Percentiles rank a stretch among this genome's conserved stretches.
Conservation (phyloP, 768 basidiomycete species). For the Pleurotus tuoliensis region DNA sequence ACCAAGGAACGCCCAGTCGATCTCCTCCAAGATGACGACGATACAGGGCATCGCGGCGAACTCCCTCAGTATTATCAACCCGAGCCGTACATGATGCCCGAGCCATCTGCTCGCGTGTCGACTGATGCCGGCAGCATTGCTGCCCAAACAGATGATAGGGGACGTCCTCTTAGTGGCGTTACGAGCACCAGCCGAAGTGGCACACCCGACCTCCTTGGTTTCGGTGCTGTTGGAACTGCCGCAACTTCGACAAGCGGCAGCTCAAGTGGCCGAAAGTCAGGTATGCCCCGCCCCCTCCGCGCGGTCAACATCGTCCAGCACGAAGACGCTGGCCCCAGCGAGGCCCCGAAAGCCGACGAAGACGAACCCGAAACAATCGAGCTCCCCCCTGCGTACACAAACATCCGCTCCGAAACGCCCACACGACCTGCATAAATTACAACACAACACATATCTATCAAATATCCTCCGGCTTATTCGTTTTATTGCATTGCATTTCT, state of each 20-base stretch:
- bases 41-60: conserved; percentile 35
- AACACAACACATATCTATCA: too few relatives aligned
- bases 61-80: conserved; percentile 72
- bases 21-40: conserved; percentile 61
- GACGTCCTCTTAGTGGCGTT: conserved; percentile 33
- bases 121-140: conserved; percentile 24
- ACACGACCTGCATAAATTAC: too few relatives aligned
- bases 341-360: conserved; percentile 24
- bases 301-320: conserved; percentile 83
- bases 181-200: conserved; percentile 40
- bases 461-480: too few relatives aligned
- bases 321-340: conserved; percentile 72
- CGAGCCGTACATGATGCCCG: conserved; percentile 71
- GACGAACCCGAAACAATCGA: conserved; percentile 71
- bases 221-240: conserved; percentile 17
- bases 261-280: conserved; percentile 39
- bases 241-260: conserved; percentile 22
- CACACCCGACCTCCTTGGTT: conserved; percentile 37
- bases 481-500: too few relatives aligned
- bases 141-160: conserved; percentile 22
- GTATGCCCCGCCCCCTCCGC: conserved; percentile 40
- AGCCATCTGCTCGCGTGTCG: conserved; percentile 46
- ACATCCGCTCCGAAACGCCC: conserved; percentile 34
- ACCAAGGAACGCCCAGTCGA: conserved; percentile 61
- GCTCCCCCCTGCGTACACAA: conserved; percentile 79